Conservation (phyloP, 441 rosid genomes). For the Erodium moschatum region DNA sequence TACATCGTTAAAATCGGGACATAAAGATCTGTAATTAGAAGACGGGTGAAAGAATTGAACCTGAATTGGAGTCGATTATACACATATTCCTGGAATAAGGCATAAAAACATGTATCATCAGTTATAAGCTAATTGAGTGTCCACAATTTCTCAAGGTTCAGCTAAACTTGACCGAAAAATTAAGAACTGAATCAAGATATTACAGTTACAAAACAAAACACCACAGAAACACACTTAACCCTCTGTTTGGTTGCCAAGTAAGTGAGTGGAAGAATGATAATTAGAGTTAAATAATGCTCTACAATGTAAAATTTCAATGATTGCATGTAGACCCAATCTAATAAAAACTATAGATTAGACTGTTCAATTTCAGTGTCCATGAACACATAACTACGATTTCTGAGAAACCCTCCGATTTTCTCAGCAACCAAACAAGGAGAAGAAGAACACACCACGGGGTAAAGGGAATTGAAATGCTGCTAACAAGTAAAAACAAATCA, state of each 20-base stretch:
- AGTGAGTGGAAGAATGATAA: not conserved
- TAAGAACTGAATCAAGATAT: not conserved
- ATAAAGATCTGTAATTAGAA: not conserved
- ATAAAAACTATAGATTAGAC: no score
- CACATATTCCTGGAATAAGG: conserved; percentile 43
- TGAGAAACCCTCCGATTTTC: conserved; percentile 5
- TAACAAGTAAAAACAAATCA: conserved; percentile 18
- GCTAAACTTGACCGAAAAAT: not conserved
- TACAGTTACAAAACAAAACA: not conserved
- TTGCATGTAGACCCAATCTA: not conserved
- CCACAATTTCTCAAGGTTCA: not conserved
- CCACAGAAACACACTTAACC: not conserved
- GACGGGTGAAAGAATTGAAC: conserved; percentile 17
- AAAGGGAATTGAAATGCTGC: not conserved
- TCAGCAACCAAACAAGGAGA: conserved; percentile 20
- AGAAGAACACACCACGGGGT: not conserved
- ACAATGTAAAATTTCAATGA: not conserved
- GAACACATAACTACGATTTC: not conserved
- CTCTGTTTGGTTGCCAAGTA: conserved; percentile 13
- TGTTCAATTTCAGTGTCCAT: not conserved
- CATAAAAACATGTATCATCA: conserved; percentile 6
- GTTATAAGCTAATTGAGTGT: not conserved
- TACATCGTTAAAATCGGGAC: not conserved
- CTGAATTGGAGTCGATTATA: conserved; percentile 57
- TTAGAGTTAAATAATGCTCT: not conserved